Conservation (phyloP, 306 rosid genomes). For the Vicia faba region DNA sequence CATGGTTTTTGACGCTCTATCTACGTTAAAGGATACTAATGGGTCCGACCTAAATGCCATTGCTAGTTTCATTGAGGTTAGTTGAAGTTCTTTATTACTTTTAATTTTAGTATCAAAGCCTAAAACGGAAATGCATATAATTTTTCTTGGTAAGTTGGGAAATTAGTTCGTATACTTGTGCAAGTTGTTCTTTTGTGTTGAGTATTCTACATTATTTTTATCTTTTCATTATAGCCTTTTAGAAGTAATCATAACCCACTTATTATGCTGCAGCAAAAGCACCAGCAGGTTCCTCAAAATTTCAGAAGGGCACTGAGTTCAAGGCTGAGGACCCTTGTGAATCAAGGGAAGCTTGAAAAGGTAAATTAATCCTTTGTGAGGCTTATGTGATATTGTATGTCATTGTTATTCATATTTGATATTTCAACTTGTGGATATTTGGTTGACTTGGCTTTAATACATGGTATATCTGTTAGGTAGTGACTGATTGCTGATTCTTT, state of each 20-base stretch:
- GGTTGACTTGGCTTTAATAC: background rate
- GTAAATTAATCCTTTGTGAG: background rate
- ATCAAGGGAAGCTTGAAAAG: constrained; percentile 24
- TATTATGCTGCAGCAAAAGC: constrained; percentile 18
- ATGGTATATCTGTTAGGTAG: background rate
- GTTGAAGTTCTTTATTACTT: background rate
- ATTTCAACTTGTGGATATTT: background rate
- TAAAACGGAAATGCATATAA: background rate
- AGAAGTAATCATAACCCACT: background rate
- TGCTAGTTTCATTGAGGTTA: constrained; percentile 13
- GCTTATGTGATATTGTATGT: background rate
- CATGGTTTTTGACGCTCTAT: constrained; percentile 14
- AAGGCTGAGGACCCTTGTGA: constrained; percentile 9
- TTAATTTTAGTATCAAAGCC: background rate
- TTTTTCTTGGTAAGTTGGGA: background rate
- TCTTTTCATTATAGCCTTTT: constrained; percentile 2
- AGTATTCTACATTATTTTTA: background rate
- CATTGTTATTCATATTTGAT: background rate
- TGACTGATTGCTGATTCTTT: background rate
- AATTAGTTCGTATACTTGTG: background rate
- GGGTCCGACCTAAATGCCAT: constrained; percentile 22
- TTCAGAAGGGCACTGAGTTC: constrained; percentile 12
- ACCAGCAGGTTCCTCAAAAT: constrained; percentile 10
- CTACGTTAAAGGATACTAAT: constrained; percentile 19
- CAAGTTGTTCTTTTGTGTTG: background rate